These are phyloP conservation scores for Tinospora cordifolia DNA, from an alignment of 164 flowering plant species.

Conservation along the genomic window DNA sequence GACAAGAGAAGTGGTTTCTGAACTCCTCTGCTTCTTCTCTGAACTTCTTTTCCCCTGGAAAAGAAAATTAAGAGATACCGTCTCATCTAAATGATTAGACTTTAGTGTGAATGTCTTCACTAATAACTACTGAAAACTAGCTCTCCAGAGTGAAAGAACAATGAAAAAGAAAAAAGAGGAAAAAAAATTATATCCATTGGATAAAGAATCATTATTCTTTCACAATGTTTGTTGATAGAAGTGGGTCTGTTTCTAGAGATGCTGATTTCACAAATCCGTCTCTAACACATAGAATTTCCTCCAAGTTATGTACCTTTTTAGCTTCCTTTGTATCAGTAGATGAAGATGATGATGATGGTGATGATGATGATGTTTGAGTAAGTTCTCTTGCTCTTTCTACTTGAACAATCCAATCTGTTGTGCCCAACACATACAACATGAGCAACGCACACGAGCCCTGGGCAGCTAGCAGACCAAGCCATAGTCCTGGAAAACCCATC, in stretches of 20 bases:
- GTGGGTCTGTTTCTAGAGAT: slow-evolving; percentile 58
- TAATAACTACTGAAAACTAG: slow-evolving; percentile 4
- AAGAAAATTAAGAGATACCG: not conserved
- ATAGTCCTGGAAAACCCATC: slow-evolving; percentile 76
- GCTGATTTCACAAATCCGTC: slow-evolving; percentile 34
- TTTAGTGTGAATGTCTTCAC: not conserved
- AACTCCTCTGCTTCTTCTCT: not conserved
- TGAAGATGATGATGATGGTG: slow-evolving; percentile 1
- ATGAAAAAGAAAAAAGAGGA: not conserved
- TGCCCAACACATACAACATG: slow-evolving; percentile 58
- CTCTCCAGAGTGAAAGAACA: not conserved
- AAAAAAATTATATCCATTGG: not conserved
- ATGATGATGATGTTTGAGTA: slow-evolving; percentile 23
- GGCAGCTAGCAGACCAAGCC: slow-evolving; percentile 90
- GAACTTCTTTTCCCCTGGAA: not conserved
- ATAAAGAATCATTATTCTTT: slow-evolving; percentile 13
- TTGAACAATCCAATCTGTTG: slow-evolving; percentile 70
- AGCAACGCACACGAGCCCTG: slow-evolving; percentile 72
- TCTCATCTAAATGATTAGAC: not conserved
- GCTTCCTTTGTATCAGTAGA: slow-evolving; percentile 11
- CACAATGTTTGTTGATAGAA: slow-evolving; percentile 24
- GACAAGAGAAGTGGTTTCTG: not conserved
- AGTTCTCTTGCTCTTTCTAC: slow-evolving; percentile 60
- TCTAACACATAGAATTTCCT: slow-evolving; percentile 34
- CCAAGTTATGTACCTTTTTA: slow-evolving; percentile 28